Base-by-base conservation (phyloP, 202 grass and related monocot species). In the Hordeum pubiflorum region DNA sequence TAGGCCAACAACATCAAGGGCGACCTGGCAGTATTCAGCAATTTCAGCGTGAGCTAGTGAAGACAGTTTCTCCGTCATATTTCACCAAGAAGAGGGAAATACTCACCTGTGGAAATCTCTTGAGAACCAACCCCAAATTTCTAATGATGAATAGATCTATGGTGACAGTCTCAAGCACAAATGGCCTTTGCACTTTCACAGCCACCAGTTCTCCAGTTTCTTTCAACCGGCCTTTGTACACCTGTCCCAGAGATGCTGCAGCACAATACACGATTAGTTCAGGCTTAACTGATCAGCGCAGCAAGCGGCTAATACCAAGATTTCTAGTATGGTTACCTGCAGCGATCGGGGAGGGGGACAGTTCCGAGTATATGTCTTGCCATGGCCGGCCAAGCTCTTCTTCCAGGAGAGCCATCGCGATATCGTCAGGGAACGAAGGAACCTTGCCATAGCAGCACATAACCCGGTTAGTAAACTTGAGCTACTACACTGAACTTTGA, bases 181-280 rank as follows among this genome's bases (percentile, higher is more conserved):
- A 97, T 10, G 95, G 95, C 6, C 95, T 81, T 75, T 97, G 95
- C 60, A 97, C 95, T 89, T 97, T 97, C 38, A 97, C 95, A 17
- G 95, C 95, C 18, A 97, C 95, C 85, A 89, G 74, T 26, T 97
- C 92, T 50, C 92, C 92, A 0, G 92, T 94, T 83, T 97, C 95
- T 89, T 91, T 97, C 84, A 97, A 86, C 15, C 95, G 86, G 3
- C 95, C 95, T 74, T 97, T 97, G 71, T 97, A 94, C 39, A 97
- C 95, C 91, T 97, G 95, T 78, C 95, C 95, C 72, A 97, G 79
- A 14, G 95, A 97, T 85, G 95, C 95, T 97, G 83, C 29, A 82
- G 43, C 56, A 83, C 3, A 9, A 86, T 23, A 50, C 7, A 33
- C 15, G 40, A 38, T 5, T 63, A 76, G 3, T 71, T 63, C 43